These are phyloP conservation scores for Starmera amethionina DNA, from an alignment of 805 yeast species.

Conservation along the genomic window DNA sequence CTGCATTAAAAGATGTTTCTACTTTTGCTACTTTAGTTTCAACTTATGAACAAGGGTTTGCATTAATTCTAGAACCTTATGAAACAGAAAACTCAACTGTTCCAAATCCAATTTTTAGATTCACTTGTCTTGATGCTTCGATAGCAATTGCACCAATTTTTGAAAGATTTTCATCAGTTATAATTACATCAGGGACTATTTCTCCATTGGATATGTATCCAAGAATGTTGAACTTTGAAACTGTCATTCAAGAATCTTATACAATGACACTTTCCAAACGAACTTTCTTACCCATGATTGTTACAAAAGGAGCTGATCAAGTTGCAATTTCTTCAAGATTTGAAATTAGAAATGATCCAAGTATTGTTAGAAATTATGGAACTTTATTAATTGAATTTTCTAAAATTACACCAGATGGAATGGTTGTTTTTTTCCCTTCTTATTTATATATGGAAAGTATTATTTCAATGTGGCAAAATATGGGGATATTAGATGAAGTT, in stretches of 20 bases:
- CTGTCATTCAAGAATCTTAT: conserved; percentile 89
- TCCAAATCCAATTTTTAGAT: conserved; percentile 90
- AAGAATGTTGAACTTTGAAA: conserved; percentile 86
- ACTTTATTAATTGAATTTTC: conserved; percentile 85
- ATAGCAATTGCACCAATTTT: conserved; percentile 96
- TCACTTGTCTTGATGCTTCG: conserved; percentile 94
- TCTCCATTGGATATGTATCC: conserved; percentile 99
- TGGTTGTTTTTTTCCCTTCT: conserved; percentile 96
- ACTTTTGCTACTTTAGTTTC: conserved; percentile 94
- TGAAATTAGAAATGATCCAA: conserved; percentile 95
- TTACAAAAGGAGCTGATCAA: conserved; percentile 96
- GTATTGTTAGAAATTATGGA: conserved; percentile 95
- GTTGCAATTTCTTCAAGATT: conserved; percentile 94
- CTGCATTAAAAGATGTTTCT: conserved; percentile 89
- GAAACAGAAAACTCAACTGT: conserved; percentile 91
- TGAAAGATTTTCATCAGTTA: conserved; percentile 84
- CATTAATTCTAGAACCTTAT: conserved; percentile 87
- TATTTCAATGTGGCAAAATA: conserved; percentile 96
- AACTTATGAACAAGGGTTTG: conserved; percentile 90
- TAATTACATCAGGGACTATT: conserved; percentile 95
- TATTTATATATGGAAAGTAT: conserved; percentile 97
- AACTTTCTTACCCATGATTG: conserved; percentile 90
- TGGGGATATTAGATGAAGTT: conserved; percentile 97
- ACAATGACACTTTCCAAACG: conserved; percentile 91
- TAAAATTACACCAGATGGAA: conserved; percentile 94